Conservation (phyloP, 2,329 filamentous ascomycete species). For the Calonectria leucothoes region DNA sequence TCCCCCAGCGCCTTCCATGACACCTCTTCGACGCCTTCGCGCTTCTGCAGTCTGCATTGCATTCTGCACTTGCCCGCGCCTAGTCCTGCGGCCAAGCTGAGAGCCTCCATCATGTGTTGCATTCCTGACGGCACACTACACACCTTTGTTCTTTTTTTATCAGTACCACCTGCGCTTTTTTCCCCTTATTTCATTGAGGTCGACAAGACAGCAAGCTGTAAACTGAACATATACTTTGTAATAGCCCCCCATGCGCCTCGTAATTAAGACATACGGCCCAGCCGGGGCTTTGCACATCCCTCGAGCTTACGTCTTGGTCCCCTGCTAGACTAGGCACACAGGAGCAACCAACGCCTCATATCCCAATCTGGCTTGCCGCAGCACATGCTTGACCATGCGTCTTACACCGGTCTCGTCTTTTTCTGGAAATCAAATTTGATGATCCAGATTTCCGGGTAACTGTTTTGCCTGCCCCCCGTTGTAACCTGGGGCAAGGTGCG, state of each 20-base stretch:
- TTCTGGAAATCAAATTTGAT: slow-evolving; percentile 8
- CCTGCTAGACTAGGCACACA: neutral
- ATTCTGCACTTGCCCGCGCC: slow-evolving; percentile 2
- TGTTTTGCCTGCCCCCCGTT: neutral
- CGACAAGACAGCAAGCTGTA: neutral
- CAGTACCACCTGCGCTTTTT: neutral
- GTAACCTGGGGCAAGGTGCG: neutral
- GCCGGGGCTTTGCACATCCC: neutral
- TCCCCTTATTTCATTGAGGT: neutral
- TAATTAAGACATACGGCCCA: neutral
- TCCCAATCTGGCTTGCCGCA: slow-evolving; percentile 14
- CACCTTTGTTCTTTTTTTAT: neutral
- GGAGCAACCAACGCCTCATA: slow-evolving; percentile 3
- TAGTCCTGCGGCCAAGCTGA: neutral
- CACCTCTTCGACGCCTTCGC: neutral
- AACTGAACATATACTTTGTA: neutral
- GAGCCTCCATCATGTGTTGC: neutral
- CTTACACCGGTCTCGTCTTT: neutral
- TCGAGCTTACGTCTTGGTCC: neutral
- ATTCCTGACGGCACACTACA: neutral
- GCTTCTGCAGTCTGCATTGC: neutral
- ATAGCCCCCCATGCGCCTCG: neutral
- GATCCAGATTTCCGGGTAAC: slow-evolving; percentile 17
- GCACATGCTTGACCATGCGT: neutral
- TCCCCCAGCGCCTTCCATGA: neutral